Evolutionary conservation across 2,329 filamentous ascomycete genomes (phyloP), one percentile per base, ranked within the genome.

Genomic region (Trichoderma pleuroti): DNA sequence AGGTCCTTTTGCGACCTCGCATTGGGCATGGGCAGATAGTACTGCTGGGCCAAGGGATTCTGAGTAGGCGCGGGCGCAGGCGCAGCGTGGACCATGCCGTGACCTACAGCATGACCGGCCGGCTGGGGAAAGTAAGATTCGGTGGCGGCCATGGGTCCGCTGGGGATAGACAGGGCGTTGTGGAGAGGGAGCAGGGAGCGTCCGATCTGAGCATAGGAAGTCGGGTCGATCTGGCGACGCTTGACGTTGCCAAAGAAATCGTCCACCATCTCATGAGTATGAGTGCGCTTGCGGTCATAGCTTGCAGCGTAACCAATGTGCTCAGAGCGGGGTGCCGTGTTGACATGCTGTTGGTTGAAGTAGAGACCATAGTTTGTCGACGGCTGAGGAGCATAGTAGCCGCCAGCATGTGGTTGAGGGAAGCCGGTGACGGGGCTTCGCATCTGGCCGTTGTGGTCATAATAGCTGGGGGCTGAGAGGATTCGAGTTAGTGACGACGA

Each of bases 241-340:
- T 98, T 98, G 75, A 94, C 90, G 79, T 93, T 93, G 75, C 92
- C 93, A 75, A 98, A 97, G 84, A 98, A 97, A 79, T 97, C 93
- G 78, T 97, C 95, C 72, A 98, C 85, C 71, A 93, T 92, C 77
- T 98, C 94, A 75, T 91, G 93, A 21, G 90, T 93, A 75, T 91
- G 93, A n/a, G 90, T 89, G 73, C 94, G 93, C 84, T 95, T 96
- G 77, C 92, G 90, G 75, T 89, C 87, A 77, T 95, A 93, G 77
- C 91, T 83, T 39, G 79, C 77, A 66, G 82, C 79, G 77, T 91
- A 91, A 73, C 87, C 86, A 72, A 92, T 85, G 78, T 92, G 91
- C 75, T 90, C 90, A 67, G 83, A 79, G 70, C 86, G 86, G 11
- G 75, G 74, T n/a, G 80, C 75, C 76, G 79, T 88, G 77, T 80